Evolutionary conservation across 2,329 filamentous ascomycete species (phyloP).

Genomic region (Verticillium alfalfae): DNA sequence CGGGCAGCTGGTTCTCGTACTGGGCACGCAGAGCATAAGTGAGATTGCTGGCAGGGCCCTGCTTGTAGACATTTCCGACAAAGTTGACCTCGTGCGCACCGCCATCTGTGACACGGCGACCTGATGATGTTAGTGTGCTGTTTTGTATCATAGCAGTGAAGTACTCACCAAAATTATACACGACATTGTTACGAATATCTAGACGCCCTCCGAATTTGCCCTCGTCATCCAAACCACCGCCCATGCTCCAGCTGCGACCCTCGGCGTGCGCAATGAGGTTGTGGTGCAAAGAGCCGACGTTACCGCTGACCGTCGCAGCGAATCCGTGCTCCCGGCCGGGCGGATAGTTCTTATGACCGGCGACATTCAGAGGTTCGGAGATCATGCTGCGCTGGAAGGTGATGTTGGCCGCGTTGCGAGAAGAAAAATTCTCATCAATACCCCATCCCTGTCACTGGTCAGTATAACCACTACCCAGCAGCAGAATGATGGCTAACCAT

Average conservation of each 20-base stretch:
- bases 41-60: slow-evolving; percentile 19
- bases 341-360: slow-evolving; percentile 29
- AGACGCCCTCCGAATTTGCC: slow-evolving; percentile 22
- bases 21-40: slow-evolving; percentile 17
- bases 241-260: slow-evolving; percentile 28
- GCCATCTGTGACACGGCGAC: slow-evolving; percentile 22
- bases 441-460: slow-evolving; percentile 17
- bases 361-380: slow-evolving; percentile 26
- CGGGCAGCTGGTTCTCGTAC: slow-evolving; percentile 24
- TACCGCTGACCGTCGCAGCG: slow-evolving; percentile 21
- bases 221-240: slow-evolving; percentile 21
- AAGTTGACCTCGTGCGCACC: slow-evolving; percentile 24
- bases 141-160: neutral
- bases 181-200: slow-evolving; percentile 27
- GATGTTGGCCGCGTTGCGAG: slow-evolving; percentile 24
- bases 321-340: slow-evolving; percentile 20
- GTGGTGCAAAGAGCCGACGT: slow-evolving; percentile 26
- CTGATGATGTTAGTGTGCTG: neutral
- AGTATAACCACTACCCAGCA: neutral
- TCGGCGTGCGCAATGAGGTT: slow-evolving; percentile 24
- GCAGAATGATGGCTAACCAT: slow-evolving; percentile 8
- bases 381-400: slow-evolving; percentile 27
- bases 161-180: slow-evolving; percentile 23
- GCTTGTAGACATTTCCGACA: slow-evolving; percentile 26
- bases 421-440: slow-evolving; percentile 27